Evolutionary conservation across 129 eudicot genomes (phyloP).

Genomic region (Chrysanthemum makinoi): DNA sequence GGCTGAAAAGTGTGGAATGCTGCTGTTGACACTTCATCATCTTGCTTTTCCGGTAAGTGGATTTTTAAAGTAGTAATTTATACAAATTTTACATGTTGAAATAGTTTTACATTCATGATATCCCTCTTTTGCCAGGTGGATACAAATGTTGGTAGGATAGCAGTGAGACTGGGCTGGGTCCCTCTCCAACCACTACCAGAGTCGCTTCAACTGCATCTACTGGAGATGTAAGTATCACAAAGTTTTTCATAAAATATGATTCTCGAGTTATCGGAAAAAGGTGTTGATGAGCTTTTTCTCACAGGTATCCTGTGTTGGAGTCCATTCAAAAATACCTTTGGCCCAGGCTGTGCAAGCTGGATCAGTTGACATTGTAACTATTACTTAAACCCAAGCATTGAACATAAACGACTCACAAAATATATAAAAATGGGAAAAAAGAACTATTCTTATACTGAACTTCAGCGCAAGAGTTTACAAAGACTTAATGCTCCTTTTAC

Average conservation of each 20-base stretch:
- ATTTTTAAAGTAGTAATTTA: background rate
- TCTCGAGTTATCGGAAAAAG: background rate
- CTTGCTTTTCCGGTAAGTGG: slow-evolving; percentile 90
- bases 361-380: slow-evolving; percentile 84
- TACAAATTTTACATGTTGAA: slow-evolving; percentile 7
- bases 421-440: background rate
- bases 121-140: slow-evolving; percentile 60
- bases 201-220: slow-evolving; percentile 81
- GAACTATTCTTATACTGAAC: background rate
- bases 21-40: slow-evolving; percentile 92
- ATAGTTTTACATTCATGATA: background rate
- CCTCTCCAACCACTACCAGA: slow-evolving; percentile 98
- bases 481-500: slow-evolving; percentile 16
- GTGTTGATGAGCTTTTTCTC: slow-evolving; percentile 19
- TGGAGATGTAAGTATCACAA: slow-evolving; percentile 66
- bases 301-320: slow-evolving; percentile 90
- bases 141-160: slow-evolving; percentile 93
- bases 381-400: slow-evolving; percentile 18
- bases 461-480: background rate
- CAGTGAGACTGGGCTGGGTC: slow-evolving; percentile 98
- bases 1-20: slow-evolving; percentile 95
- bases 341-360: slow-evolving; percentile 99
- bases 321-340: slow-evolving; percentile 89
- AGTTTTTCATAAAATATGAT: background rate
- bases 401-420: slow-evolving; percentile 1